Evolutionary conservation across 2,329 filamentous ascomycete genomes (phyloP).

Genomic region (Alternaria longipes): DNA sequence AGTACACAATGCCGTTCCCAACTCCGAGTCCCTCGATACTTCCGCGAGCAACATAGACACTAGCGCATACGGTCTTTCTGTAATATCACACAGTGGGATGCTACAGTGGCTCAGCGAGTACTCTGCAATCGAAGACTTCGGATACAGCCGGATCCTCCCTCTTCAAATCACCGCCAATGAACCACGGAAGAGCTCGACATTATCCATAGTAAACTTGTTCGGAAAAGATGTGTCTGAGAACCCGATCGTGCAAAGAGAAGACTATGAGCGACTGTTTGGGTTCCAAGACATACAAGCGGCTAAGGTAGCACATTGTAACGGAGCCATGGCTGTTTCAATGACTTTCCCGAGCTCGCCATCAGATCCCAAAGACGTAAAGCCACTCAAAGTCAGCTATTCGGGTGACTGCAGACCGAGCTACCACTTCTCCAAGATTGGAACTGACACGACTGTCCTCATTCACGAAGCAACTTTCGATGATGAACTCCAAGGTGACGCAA

Average conservation of each 20-base stretch:
- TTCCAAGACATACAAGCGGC: conserved; percentile 73
- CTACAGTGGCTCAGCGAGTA: conserved; percentile 82
- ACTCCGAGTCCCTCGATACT: conserved; percentile 24
- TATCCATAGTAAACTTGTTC: conserved; percentile 41
- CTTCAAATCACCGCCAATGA: conserved; percentile 54
- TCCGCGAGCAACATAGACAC: conserved; percentile 42
- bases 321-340: conserved; percentile 78
- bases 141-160: conserved; percentile 68
- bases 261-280: conserved; percentile 63
- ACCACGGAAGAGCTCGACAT: conserved; percentile 20
- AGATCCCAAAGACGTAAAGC: conserved; percentile 52
- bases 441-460: conserved; percentile 81
- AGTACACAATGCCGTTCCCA: conserved; percentile 55
- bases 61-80: conserved; percentile 40
- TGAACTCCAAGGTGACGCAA: conserved; percentile 78
- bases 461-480: conserved; percentile 98
- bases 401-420: conserved; percentile 84
- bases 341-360: conserved; percentile 69
- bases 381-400: conserved; percentile 88
- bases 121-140: conserved; percentile 77
- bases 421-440: conserved; percentile 74
- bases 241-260: conserved; percentile 18
- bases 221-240: conserved; percentile 9
- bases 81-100: conserved; percentile 78
- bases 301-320: conserved; percentile 79